Evolutionary conservation across 768 basidiomycete species (phyloP), one percentile per base, ranked within the genome.

Genomic region (Butyriboletus loyo): DNA sequence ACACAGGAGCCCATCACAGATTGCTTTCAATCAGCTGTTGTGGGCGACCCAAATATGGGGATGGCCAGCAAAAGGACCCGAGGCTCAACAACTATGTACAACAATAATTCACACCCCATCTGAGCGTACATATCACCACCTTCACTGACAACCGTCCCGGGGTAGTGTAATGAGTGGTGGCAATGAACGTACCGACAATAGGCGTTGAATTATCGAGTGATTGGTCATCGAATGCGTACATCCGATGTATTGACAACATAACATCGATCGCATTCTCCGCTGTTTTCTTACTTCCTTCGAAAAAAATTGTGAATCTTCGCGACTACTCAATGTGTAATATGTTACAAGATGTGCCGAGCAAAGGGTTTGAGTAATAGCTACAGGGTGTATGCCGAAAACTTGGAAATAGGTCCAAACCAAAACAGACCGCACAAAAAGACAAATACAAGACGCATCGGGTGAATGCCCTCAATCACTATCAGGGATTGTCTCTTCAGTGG

Each of bases 1-100:
- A 71, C 74, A 7, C 74, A 83, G 51, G 79, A 85, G 57, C 70
- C 75, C 4, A 61, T 85, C 14, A 77, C 72, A 46, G 74, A 73
- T 36, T 74, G 74, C 54, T 78, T 77, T 53, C 58, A 64, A 31
- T 66, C 70, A 22, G 61, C 68, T 1, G 13, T 60, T 28, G 57
- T 41, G 4, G 57, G 70, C 4, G 74, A 79, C 49, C 58, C 69
- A 2, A 81, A 83, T 37, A 43, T 44, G 42, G 38, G 41, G 41
- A 31, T 27, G 46, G 22, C 31, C 21, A 43, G 28, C 34, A 38
- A 41, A 30, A 21, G n/a, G 15, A 14, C 28, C 8, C 38, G n/a
- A n/a, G n/a, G n/a, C 46, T 7, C 48, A 68, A 9, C 58, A 63
- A 14, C 76, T 75, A 21, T 61, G 68, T 25, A 66, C 68, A 27